phyloP scores from a whole-genome alignment of 768 basidiomycete genomes.

The Macrolepiota fuliginosa region DNA sequence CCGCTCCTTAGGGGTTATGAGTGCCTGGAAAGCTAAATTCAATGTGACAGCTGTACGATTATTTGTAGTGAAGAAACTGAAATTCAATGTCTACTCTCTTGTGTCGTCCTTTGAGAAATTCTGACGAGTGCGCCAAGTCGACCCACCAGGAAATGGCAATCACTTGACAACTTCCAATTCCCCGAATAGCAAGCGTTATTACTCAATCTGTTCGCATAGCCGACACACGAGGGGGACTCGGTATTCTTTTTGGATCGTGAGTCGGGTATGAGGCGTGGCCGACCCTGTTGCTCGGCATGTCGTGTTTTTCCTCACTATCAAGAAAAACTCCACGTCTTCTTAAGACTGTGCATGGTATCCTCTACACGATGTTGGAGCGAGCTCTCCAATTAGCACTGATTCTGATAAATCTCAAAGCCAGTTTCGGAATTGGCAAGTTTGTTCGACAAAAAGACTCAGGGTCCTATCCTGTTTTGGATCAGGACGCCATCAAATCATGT shows the following conservation, averaged over 20 bases:
- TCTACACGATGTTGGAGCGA: not conserved
- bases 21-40: not conserved
- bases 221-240: constrained; percentile 9
- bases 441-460: not conserved
- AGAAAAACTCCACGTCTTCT: not conserved
- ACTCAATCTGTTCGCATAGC: constrained; percentile 5
- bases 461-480: not conserved
- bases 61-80: not conserved
- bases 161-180: not conserved
- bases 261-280: not conserved
- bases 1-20: constrained; percentile 6
- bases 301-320: not conserved
- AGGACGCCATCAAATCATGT: not conserved
- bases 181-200: not conserved
- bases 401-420: not conserved
- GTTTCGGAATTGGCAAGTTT: not conserved
- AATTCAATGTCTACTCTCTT: not conserved
- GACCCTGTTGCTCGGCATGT: constrained; percentile 7
- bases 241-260: not conserved
- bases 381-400: not conserved
- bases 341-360: not conserved
- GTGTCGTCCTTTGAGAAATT: not conserved
- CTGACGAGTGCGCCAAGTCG: not conserved
- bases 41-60: not conserved
- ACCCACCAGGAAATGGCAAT: not conserved